These are phyloP conservation scores for Xylariaceae sp. DNA, from an alignment of 2,329 filamentous ascomycete genomes.

Conservation along the genomic window DNA sequence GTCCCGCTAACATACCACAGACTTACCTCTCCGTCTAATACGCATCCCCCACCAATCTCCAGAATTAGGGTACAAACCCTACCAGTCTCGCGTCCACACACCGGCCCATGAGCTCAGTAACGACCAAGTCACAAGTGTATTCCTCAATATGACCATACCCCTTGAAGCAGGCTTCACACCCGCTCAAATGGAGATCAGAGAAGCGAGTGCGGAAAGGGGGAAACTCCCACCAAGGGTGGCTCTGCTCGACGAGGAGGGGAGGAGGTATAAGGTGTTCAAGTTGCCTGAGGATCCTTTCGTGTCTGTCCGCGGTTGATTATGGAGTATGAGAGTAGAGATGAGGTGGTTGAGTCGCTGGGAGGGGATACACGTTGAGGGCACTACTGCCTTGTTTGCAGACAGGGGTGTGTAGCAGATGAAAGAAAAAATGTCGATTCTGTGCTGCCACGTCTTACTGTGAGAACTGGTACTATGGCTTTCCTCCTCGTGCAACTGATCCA, in stretches of 20 bases:
- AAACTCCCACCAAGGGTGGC: conserved; percentile 50
- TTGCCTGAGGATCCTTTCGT: conserved; percentile 35
- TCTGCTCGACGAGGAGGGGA: conserved; percentile 48
- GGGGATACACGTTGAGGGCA: too few species aligned
- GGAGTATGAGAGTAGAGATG: too few species aligned
- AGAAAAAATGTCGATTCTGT: too few species aligned
- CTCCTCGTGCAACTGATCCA: too few species aligned
- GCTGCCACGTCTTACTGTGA: too few species aligned
- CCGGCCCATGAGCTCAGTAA: conserved; percentile 28
- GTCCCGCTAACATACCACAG: conserved; percentile 11
- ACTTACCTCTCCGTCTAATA: conserved; percentile 28
- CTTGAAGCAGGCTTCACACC: conserved; percentile 37
- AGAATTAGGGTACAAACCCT: conserved; percentile 37
- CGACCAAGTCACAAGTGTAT: conserved; percentile 29
- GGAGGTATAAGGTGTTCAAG: conserved; percentile 47
- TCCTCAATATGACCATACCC: conserved; percentile 29
- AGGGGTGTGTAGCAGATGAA: too few species aligned
- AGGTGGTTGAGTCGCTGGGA: too few species aligned
- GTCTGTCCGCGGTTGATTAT: neutral
- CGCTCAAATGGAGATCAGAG: conserved; percentile 51
- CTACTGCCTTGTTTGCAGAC: too few species aligned
- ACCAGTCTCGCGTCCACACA: conserved; percentile 23
- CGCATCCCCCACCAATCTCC: conserved; percentile 38
- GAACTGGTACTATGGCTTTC: too few species aligned
- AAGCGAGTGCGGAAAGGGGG: conserved; percentile 42